Evolutionary conservation across 306 rosid species (phyloP), one percentile per base, ranked within the genome.

Genomic region (Lathyrus sativus): DNA sequence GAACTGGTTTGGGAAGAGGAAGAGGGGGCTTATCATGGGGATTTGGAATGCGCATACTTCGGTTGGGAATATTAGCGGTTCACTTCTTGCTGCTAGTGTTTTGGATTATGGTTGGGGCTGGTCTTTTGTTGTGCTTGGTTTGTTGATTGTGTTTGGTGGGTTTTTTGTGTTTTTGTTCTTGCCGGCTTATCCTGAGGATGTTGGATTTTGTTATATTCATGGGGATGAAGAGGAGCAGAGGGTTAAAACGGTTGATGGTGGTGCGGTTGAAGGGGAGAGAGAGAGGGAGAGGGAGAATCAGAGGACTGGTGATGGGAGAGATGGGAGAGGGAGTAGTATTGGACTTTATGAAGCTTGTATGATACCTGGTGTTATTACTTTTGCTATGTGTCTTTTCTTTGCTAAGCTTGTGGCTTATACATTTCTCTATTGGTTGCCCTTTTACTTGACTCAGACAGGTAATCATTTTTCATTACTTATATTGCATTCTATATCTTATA

Each of bases 391-490:
- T 69, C 92, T 91, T 67, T 88, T 91, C 87, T 91, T 91, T 37
- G 84, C 95, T 60, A 91, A 91, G 85, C 97, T 91, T 65, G 97
- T 88, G 68, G 97, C 92, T 56, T 91, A 88, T 77, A 91, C 95
- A 0, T 86, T 88, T 75, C 78, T 91, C 5, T 91, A 84, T 67
- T 91, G 97, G 95, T 74, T 88, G 46, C 97, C 97, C 3, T 91
- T 82, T 83, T 88, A 91, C 75, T 73, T 88, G 64, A 86, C 84
- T 73, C 89, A 84, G 71, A 91, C 97, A 79, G 92, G 97, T 90
- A 65, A 39, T 39, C 7, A 62, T 44, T 7, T 72, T 22, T 42
- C 35, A 17, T 60, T 26, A 35, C n/a, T 3, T 37, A 59, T 12
- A 59, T 28, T 18, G 28, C 12, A 9, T 50, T 50, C 57, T 50